phyloP scores from a whole-genome alignment of 345 rosid species.

The Toxicodendron radicans region DNA sequence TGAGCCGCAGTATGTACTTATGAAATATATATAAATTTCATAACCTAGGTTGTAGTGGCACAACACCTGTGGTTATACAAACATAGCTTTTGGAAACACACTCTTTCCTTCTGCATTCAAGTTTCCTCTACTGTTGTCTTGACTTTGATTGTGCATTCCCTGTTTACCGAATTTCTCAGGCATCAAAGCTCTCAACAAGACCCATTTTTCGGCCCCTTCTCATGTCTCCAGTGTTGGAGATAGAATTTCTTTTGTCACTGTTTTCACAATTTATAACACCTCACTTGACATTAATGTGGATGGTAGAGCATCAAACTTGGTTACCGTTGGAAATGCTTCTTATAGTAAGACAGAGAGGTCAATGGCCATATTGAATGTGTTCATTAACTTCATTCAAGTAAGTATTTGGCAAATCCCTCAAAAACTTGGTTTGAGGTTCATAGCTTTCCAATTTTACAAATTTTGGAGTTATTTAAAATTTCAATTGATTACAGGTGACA shows the following conservation, averaged over 20 bases:
- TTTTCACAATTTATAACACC: constrained; percentile 66
- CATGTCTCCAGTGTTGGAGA: constrained; percentile 32
- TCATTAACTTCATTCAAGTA: constrained; percentile 77
- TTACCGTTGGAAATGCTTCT: constrained; percentile 71
- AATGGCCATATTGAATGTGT: constrained; percentile 66
- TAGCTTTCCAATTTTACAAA: neutral
- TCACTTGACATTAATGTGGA: constrained; percentile 31
- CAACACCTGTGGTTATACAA: neutral
- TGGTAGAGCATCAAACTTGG: constrained; percentile 43
- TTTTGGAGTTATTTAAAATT: neutral
- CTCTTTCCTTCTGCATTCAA: neutral
- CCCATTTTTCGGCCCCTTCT: constrained; percentile 36
- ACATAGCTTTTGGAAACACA: neutral
- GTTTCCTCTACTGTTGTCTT: neutral
- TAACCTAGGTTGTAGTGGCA: neutral
- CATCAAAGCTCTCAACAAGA: constrained; percentile 68
- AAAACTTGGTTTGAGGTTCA: neutral
- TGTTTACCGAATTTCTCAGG: constrained; percentile 42
- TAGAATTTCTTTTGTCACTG: constrained; percentile 62
- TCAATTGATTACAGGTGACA: constrained; percentile 50
- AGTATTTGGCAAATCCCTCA: neutral
- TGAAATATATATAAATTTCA: neutral
- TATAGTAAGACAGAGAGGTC: constrained; percentile 71
- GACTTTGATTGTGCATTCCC: constrained; percentile 3
- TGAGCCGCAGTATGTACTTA: neutral